Evolutionary conservation across 352 stramenopile species (phyloP), one percentile per base, ranked within the genome.

Genomic region (Globisporangium uncinulatum): DNA sequence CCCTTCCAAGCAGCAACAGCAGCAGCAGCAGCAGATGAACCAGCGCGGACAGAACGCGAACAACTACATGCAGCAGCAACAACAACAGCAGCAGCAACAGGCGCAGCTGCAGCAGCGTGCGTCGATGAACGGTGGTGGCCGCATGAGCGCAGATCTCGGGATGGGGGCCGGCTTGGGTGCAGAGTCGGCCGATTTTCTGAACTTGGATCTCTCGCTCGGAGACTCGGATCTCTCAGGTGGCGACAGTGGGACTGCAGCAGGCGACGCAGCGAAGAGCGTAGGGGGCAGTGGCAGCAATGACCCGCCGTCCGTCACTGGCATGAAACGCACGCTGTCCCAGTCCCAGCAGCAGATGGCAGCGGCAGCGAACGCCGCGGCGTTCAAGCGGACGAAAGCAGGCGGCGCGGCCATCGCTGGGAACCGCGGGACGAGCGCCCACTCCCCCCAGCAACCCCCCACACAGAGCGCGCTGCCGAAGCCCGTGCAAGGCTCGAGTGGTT

Each of bases 281-380:
- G 59, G 32, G 36, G 70, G 60, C 20, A 62, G 74, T 50, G 43
- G 1, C 24, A 29, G 24, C 24, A 29, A 48, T 2, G 53, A 56
- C 45, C 37, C 63, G 52, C 52, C 66, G 36, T 29, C 24, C 24
- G 78, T 78, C 34, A 59, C 65, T 32, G 78, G 81, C 36, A 57
- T 75, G 24, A 93, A 93, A 71, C 73, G 83, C 42, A 90, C 80
- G 34, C 61, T 93, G 19, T 80, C 80, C 45, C 83, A 91, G 65
- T 82, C 79, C 43, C 83, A 93, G 73, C 83, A 90, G 67, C 79
- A 89, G 51, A 87, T 93, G 79, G 83, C 80, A 39, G 76, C 76
- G 34, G 83, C 83, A 32, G 83, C 83, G 59, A 92, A 92, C 59
- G 80, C 78, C 19, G 80, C 71, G 32, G 80, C 83, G 21, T 91